These are phyloP conservation scores for Tulasnella sp. DNA, from an alignment of 768 basidiomycete genomes.

Conservation along the genomic window DNA sequence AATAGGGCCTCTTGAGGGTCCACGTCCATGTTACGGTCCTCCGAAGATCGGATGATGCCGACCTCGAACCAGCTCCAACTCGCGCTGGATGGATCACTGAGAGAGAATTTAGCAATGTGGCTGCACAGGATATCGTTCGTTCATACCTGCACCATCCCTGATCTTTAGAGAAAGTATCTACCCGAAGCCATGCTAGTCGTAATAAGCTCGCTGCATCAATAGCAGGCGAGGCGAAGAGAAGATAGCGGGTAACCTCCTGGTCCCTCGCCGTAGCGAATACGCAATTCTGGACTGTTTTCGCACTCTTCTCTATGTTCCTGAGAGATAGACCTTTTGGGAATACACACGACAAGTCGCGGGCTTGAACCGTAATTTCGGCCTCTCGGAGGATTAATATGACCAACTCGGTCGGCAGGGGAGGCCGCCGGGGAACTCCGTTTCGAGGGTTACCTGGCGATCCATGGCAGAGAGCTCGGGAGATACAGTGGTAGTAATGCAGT, in stretches of 20 bases:
- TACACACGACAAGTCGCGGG: not conserved
- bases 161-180: constrained; percentile 23
- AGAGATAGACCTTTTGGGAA: not conserved
- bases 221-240: not conserved
- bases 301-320: not conserved
- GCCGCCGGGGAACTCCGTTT: not conserved
- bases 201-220: not conserved
- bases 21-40: not conserved
- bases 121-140: not conserved
- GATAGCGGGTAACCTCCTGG: not conserved
- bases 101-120: not conserved
- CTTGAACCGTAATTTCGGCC: not conserved
- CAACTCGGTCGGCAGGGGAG: constrained; percentile 1
- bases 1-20: not conserved
- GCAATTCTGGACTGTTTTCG: not conserved
- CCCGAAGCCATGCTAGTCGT: not conserved
- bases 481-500: not conserved
- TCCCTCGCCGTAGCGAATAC: not conserved
- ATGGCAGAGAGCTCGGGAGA: not conserved
- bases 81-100: constrained; percentile 7
- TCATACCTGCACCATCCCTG: constrained; percentile 25
- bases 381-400: constrained; percentile 5
- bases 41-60: not conserved
- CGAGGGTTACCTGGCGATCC: not conserved
- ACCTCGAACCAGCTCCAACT: constrained; percentile 30